Percentiles rank a stretch among this genome's conserved stretches.
These are phyloP conservation scores for Didymella lethalis DNA, from an alignment of 2,329 filamentous ascomycete genomes.

Conservation along the genomic window DNA sequence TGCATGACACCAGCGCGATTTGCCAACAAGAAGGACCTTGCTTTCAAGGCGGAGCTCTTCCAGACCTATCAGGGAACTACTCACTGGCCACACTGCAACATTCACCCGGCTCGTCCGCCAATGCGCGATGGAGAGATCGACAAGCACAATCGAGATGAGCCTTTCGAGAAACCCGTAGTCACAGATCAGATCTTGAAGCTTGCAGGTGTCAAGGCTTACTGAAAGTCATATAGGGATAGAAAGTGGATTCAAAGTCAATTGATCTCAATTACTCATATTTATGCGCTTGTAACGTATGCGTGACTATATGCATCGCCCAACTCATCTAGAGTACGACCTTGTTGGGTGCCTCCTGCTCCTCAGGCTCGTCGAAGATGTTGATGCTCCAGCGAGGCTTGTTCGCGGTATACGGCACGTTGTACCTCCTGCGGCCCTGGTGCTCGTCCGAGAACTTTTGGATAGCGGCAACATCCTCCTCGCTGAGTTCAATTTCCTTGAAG, in stretches of 20 bases:
- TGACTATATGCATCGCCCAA: too few species aligned
- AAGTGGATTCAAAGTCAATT: not conserved
- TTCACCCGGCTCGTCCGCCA: not conserved
- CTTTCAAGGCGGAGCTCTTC: not conserved
- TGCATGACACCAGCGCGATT: not conserved
- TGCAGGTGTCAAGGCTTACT: not conserved
- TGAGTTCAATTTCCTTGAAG: constrained; percentile 41
- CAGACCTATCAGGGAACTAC: not conserved
- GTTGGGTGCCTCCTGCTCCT: constrained; percentile 39
- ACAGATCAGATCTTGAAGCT: not conserved
- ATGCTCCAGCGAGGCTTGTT: constrained; percentile 50
- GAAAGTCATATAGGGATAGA: not conserved
- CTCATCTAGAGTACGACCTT: constrained; percentile 25
- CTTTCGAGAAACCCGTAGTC: not conserved
- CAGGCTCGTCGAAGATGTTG: constrained; percentile 42
- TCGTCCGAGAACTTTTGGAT: constrained; percentile 61
- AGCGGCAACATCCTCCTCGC: constrained; percentile 33
- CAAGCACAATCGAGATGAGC: not conserved
- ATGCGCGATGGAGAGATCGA: not conserved
- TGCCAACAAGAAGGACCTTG: not conserved
- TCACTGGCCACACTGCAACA: not conserved
- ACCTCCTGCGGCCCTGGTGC: constrained; percentile 36
- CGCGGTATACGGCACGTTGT: constrained; percentile 51
- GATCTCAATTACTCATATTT: not conserved
- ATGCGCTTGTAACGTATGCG: not conserved